These are phyloP conservation scores for Phalaenopsis aphrodite DNA, from an alignment of 106 monocot species.

Conservation along the genomic window DNA sequence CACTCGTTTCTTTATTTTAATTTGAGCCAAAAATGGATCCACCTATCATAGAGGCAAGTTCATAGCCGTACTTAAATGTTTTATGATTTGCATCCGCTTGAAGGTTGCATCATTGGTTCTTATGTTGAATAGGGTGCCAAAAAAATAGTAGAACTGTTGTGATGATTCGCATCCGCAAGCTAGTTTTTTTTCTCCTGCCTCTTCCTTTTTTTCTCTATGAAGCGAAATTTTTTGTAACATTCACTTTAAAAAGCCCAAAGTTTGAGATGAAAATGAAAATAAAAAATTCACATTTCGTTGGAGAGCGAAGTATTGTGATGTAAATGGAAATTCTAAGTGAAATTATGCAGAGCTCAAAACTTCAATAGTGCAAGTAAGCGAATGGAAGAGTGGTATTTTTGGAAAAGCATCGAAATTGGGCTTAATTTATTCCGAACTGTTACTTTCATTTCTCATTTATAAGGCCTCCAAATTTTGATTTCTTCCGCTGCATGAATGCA, in stretches of 20 bases:
- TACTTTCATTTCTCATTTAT: background rate
- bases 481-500: background rate
- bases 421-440: background rate
- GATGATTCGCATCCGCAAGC: background rate
- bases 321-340: background rate
- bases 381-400: background rate
- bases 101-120: background rate
- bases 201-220: background rate
- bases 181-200: background rate
- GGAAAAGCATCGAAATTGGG: background rate
- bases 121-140: background rate
- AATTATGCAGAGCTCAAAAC: background rate
- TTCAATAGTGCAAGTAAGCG: background rate
- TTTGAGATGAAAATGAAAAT: background rate
- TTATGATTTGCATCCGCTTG: background rate
- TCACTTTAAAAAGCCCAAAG: too few species aligned
- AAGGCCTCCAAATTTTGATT: background rate
- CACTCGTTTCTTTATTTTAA: too few species aligned
- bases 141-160: background rate
- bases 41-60: background rate
- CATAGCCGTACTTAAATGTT: background rate
- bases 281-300: background rate
- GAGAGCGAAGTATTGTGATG: background rate
- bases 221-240: too few species aligned
- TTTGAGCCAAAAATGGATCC: too few species aligned